Evolutionary conservation across 2,329 filamentous ascomycete species (phyloP), one percentile per base, ranked within the genome.

Genomic region (Kalaharituber pfeilii): DNA sequence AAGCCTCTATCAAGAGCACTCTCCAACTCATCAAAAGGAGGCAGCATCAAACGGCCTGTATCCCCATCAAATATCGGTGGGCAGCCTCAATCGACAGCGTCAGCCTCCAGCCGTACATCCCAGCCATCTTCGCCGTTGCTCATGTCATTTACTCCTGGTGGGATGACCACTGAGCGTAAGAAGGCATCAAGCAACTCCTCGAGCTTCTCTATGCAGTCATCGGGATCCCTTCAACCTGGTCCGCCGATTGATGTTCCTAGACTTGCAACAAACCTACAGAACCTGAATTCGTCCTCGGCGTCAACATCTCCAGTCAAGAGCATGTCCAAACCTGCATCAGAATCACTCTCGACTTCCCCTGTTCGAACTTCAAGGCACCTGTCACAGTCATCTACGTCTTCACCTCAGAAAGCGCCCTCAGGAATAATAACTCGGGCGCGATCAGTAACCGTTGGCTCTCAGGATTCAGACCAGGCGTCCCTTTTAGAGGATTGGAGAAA

Each of bases 141-240:
- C n/a, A 84, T 96, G 7, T 94, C 91, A 5, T 98, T 98, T 67
- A 86, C 89, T 56, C 85, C 89, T 11, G 84, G 84, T 5, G 84
- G 86, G 62, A 80, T 82, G 53, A 77, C 79, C 52, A 88, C 96
- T 56, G 79, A 88, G 57, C 79, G 91, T 49, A 98, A 98, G 71
- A 86, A 86, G 4, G 96, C 91, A 11, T 61, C 62, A 2, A 93
- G 85, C 65, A 89, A 84, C 60, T 86, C 86, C 1, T 93, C 87
- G 3, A 84, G 79, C 55, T 72, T 91, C 45, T 91, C 87, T 0
- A 84, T 91, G 60, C 82, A 87, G 60, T 84, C 84, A 1, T 78
- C 73, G 51, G 63, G 62, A 62, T 79, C 80, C 1, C 72, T 89
- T 36, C 84, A 86, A 58, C 79, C 85, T 28, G 79, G 76, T 1